A percentile compares a stretch with the other conserved stretches of the same genome.
phyloP scores from a whole-genome alignment of 2,329 filamentous ascomycete species.

The Aspergillus felis region DNA sequence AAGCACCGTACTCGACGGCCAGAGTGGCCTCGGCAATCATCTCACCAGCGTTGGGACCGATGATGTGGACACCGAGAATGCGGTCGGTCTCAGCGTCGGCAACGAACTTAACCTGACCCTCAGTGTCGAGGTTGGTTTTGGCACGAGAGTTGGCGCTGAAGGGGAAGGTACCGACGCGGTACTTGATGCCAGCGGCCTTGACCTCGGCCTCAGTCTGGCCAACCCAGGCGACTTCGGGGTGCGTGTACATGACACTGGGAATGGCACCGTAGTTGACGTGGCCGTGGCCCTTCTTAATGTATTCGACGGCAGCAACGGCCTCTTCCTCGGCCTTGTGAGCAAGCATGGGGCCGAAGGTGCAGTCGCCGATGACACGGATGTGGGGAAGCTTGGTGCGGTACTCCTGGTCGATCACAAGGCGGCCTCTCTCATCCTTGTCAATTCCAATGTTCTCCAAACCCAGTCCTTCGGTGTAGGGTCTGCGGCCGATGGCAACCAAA shows the following conservation, averaged over 20 bases:
- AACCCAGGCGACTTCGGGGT: slow-evolving; percentile 98
- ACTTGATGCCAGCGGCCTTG: slow-evolving; percentile 83
- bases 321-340: slow-evolving; percentile 99
- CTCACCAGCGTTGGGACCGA: slow-evolving; percentile 92
- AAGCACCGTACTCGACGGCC: slow-evolving; percentile 93
- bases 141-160: slow-evolving; percentile 98
- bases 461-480: slow-evolving; percentile 88
- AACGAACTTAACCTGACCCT: slow-evolving; percentile 95
- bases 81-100: slow-evolving; percentile 95
- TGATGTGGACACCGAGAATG: slow-evolving; percentile 92
- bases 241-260: slow-evolving; percentile 98
- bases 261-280: slow-evolving; percentile 99
- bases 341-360: slow-evolving; percentile 97
- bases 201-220: slow-evolving; percentile 96
- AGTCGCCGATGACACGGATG: slow-evolving; percentile 94
- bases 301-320: slow-evolving; percentile 89
- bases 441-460: slow-evolving; percentile 86
- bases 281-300: slow-evolving; percentile 95
- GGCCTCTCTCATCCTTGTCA: slow-evolving; percentile 76
- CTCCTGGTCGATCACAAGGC: slow-evolving; percentile 95
- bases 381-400: slow-evolving; percentile 97
- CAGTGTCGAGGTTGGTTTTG: slow-evolving; percentile 96
- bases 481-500: slow-evolving; percentile 91
- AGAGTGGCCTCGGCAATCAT: slow-evolving; percentile 98
- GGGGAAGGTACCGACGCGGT: slow-evolving; percentile 90